Conservation (phyloP, 176 grass and related monocot genomes). For the Raddia distichophylla region DNA sequence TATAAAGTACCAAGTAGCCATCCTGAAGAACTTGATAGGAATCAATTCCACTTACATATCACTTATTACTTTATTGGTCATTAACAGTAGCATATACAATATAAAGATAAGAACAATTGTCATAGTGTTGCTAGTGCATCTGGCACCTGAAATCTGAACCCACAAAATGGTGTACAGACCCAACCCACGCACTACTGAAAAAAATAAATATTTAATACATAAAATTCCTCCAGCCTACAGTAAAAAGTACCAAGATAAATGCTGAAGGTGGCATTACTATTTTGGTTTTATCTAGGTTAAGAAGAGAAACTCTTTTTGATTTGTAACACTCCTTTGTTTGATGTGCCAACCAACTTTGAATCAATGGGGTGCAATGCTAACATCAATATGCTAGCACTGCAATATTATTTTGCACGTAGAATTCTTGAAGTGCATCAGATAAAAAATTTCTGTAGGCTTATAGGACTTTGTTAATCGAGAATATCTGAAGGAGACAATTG, state of each 20-base stretch:
- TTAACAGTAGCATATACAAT: slow-evolving; percentile 25
- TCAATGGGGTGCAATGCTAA: not conserved
- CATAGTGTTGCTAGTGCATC: not conserved
- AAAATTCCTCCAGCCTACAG: not conserved
- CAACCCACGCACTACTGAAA: not conserved
- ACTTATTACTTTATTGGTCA: not conserved
- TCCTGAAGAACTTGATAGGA: not conserved
- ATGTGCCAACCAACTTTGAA: not conserved
- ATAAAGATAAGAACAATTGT: slow-evolving; percentile 19
- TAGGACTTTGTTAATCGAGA: not conserved
- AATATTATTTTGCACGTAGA: not conserved
- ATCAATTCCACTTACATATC: slow-evolving; percentile 5
- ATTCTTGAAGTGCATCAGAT: not conserved
- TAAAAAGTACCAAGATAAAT: slow-evolving; percentile 13
- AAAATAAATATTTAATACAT: not conserved
- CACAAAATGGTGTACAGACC: slow-evolving; percentile 18
- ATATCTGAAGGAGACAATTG: not conserved
- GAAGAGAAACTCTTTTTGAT: not conserved
- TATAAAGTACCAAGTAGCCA: slow-evolving; percentile 9
- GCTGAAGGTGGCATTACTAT: not conserved
- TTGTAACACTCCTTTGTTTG: not conserved
- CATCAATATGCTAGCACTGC: not conserved
- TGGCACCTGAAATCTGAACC: slow-evolving; percentile 9
- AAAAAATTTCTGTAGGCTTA: not conserved
- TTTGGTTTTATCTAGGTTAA: not conserved